Evolutionary conservation across 1,284 basidiomycete species (phyloP), one percentile per base, ranked within the genome.

Genomic region (Lentinula novae-zelandiae): DNA sequence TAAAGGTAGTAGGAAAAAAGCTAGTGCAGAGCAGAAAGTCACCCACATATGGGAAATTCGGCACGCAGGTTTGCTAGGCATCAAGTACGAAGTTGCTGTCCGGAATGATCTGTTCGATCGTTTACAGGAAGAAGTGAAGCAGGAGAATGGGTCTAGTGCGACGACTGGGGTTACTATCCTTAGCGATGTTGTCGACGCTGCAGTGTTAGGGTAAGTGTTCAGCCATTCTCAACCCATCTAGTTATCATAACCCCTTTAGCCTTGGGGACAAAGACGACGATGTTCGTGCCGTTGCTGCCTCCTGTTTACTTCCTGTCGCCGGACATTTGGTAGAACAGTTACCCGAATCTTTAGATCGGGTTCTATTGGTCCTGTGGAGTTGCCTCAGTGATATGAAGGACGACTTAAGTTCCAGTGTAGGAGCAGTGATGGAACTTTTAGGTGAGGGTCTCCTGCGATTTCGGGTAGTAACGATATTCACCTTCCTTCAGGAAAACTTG

Each of bases 21-120:
- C 76, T 62, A 72, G 78, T 58, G 62, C 70, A 50, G 82, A 86
- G 61, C 76, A 79, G 60, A 61, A 61, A 36, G 31, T 51, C 10
- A 76, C 78, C 49, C 95, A 97, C 73, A 86, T 96, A 4, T 99
- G 97, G 97, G 95, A 99, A 75, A 92, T 99, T 55, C 83, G 97
- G 54, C 97, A 99, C 76, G 96, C 97, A 2, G 97, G 97, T 36
- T 76, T 99, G 58, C 82, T 99, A 3, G 97, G 97, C 0, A 87
- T 99, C 73, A 98, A 97, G 76, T 99, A 99, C 72, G 93, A 98
- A 73, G 95, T 99, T 34, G 95, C 96, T 10, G 95, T 98, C 27
- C 80, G 95, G 67, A 84, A 81, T 58, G 95, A 97, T 71, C 75
- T 97, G 36, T 87, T 98, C 63, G 66, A 70, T 53, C 49, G 63